A percentile compares a stretch with the other conserved stretches of the same genome.
Evolutionary conservation across 2,329 filamentous ascomycete species (phyloP).

Genomic region (Paradendryphiella salina): DNA sequence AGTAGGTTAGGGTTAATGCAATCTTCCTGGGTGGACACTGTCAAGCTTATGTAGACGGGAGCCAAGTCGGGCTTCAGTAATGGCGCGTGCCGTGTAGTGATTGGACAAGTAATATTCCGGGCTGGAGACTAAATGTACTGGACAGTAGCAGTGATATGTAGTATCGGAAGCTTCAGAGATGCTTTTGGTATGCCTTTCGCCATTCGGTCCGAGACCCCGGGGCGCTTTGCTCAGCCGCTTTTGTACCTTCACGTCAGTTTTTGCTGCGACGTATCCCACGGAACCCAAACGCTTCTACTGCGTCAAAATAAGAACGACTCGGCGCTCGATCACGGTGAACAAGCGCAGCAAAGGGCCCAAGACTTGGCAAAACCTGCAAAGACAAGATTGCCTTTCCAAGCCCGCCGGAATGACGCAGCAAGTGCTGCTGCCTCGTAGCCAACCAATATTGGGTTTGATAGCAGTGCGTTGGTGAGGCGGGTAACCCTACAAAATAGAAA

Average conservation of each 20-base stretch:
- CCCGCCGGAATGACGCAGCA: constrained; percentile 12
- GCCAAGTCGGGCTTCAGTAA: no score
- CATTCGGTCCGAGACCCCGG: not conserved
- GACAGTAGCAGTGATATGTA: no score
- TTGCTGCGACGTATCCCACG: not conserved
- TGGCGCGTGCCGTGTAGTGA: no score
- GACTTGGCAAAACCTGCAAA: constrained; percentile 13
- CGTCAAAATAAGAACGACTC: constrained; percentile 7
- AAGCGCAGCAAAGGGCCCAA: not conserved
- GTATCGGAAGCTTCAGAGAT: no score
- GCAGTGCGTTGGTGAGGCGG: not conserved
- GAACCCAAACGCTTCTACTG: constrained; percentile 8
- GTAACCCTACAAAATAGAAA: not conserved
- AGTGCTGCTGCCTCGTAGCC: constrained; percentile 4
- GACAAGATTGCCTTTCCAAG: constrained; percentile 7
- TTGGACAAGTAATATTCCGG: no score
- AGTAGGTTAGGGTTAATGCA: not conserved
- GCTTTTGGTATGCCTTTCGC: no score
- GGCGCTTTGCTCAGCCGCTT: not conserved
- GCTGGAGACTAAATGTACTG: no score
- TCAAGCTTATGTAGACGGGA: no score
- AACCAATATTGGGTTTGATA: not conserved
- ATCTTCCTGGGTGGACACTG: not conserved
- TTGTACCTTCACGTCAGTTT: not conserved
- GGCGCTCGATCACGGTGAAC: constrained; percentile 6